A percentile compares a stretch with the other conserved stretches of the same genome.
Evolutionary conservation across 129 eudicot genomes (phyloP).

Genomic region (Rutidosis leptorrhynchoides): DNA sequence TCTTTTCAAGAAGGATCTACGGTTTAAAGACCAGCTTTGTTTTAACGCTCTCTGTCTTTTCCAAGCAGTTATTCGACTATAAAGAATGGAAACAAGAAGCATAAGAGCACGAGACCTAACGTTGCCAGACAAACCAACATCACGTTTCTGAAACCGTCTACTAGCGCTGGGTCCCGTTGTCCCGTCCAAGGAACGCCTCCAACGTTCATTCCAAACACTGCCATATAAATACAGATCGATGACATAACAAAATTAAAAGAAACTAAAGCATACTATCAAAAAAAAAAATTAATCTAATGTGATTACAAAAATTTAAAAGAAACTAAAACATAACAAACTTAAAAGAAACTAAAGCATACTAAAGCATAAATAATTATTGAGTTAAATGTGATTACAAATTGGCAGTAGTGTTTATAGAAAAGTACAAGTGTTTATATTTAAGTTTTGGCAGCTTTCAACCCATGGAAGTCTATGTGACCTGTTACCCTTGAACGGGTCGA

Average conservation of each 20-base stretch:
- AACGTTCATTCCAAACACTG: constrained; percentile 57
- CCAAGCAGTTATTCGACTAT: constrained; percentile 53
- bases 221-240: neutral
- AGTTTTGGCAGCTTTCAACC: too few species aligned
- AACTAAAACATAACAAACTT: neutral
- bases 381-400: too few species aligned
- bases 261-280: neutral
- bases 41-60: constrained; percentile 40
- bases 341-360: neutral
- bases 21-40: constrained; percentile 53
- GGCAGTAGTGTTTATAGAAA: too few species aligned
- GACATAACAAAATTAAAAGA: neutral
- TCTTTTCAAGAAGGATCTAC: constrained; percentile 45
- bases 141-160: constrained; percentile 67
- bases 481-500: too few species aligned
- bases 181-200: constrained; percentile 95
- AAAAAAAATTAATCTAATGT: too few species aligned
- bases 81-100: constrained; percentile 57
- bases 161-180: constrained; percentile 53
- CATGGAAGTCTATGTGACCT: too few species aligned
- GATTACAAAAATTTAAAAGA: too few species aligned
- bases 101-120: constrained; percentile 48
- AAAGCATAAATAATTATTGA: too few species aligned
- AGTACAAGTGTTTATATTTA: too few species aligned
- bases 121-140: constrained; percentile 52